These are phyloP conservation scores for Blastobotrys muscicola DNA, from an alignment of 805 yeast genomes.

Conservation along the genomic window DNA sequence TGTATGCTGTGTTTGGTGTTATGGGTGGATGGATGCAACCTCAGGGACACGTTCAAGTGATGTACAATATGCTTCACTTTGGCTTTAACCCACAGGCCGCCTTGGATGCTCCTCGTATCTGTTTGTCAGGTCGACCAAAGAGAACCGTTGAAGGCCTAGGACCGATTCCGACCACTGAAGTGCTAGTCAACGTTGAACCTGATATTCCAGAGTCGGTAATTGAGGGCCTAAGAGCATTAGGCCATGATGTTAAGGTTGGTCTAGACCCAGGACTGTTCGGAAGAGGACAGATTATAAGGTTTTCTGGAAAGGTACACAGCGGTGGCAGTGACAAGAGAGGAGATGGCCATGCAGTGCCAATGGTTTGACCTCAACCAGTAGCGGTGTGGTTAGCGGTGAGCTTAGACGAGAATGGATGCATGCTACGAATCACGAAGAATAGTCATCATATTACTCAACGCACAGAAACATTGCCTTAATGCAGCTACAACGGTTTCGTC, in stretches of 20 bases:
- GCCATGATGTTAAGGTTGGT: constrained; percentile 45
- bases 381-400: too few species aligned
- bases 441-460: too few species aligned
- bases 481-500: too few species aligned
- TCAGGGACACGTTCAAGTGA: constrained; percentile 74
- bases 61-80: constrained; percentile 52
- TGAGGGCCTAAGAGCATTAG: constrained; percentile 39
- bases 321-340: constrained; percentile 79
- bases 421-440: too few species aligned
- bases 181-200: constrained; percentile 38
- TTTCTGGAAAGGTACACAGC: constrained; percentile 39
- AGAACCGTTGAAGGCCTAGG: constrained; percentile 47
- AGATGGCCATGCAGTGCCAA: constrained; percentile 70
- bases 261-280: constrained; percentile 23
- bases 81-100: constrained; percentile 64
- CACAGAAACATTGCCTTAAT: too few species aligned
- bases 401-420: too few species aligned
- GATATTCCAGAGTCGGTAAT: constrained; percentile 44
- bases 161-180: too few species aligned
- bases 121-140: constrained; percentile 46
- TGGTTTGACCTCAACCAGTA: too few species aligned
- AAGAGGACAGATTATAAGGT: constrained; percentile 62
- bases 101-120: constrained; percentile 65
- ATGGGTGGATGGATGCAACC: constrained; percentile 90
- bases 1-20: constrained; percentile 69